A percentile compares a stretch with the other conserved stretches of the same genome.
phyloP scores from a whole-genome alignment of 2,329 filamentous ascomycete species.

The Verticillium tricorpus region DNA sequence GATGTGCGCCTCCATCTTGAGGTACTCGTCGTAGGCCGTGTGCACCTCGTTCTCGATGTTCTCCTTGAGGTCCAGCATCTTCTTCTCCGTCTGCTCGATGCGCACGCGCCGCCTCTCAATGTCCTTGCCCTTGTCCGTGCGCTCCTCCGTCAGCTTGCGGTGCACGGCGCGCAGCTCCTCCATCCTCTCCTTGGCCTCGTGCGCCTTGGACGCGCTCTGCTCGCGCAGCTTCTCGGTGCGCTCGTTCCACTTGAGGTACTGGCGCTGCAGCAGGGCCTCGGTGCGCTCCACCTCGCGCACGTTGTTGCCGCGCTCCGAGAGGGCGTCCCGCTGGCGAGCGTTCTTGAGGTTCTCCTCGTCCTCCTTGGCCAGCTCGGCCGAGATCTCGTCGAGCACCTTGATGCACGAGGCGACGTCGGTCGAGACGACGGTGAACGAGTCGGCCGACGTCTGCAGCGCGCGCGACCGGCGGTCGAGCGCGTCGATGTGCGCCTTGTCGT shows the following conservation, averaged over 20 bases:
- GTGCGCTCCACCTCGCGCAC: constrained; percentile 88
- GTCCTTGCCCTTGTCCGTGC: constrained; percentile 80
- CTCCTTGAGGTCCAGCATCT: constrained; percentile 98
- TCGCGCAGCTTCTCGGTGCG: constrained; percentile 79
- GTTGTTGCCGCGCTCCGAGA: constrained; percentile 83
- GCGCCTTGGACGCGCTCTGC: constrained; percentile 75
- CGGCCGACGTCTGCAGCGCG: constrained; percentile 84
- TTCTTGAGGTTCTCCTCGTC: constrained; percentile 84
- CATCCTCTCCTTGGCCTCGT: constrained; percentile 81
- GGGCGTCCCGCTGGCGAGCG: constrained; percentile 75
- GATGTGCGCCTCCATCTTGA: constrained; percentile 97
- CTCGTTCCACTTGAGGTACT: constrained; percentile 80
- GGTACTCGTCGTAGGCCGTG: constrained; percentile 85
- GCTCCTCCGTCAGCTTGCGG: constrained; percentile 75
- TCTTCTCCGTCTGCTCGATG: constrained; percentile 98
- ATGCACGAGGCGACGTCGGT: constrained; percentile 84
- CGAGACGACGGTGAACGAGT: constrained; percentile 81
- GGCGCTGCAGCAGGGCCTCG: constrained; percentile 76
- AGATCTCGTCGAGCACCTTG: constrained; percentile 83
- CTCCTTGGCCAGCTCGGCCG: constrained; percentile 79
- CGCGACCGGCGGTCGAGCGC: constrained; percentile 80
- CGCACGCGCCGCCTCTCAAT: constrained; percentile 89
- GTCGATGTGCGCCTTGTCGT: constrained; percentile 83
- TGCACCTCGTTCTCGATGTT: constrained; percentile 95
- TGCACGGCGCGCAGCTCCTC: constrained; percentile 81